phyloP scores from a whole-genome alignment of 2,329 filamentous ascomycete genomes.

The Ascochyta fabae region DNA sequence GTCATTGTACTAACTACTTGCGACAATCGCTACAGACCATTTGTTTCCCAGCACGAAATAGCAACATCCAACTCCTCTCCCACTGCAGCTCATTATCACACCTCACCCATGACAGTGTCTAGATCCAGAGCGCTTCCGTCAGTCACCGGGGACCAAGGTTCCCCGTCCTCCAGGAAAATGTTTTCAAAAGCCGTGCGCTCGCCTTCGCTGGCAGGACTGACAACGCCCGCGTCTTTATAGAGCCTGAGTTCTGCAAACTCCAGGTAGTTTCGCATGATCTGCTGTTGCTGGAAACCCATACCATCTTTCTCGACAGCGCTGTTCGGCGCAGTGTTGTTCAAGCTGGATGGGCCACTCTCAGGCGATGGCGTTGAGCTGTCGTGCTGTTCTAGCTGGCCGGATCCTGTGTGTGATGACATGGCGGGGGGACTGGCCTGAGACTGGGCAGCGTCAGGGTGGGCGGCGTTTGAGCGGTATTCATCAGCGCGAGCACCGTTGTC shows the following conservation, averaged over 20 bases:
- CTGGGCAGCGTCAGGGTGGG: no score
- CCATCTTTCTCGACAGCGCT: not conserved
- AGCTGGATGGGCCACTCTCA: no score
- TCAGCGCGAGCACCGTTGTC: not conserved
- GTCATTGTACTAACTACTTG: no score
- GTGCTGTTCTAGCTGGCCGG: not conserved
- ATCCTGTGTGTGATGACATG: not conserved
- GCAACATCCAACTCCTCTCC: not conserved
- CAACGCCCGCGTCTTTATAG: conserved; percentile 13
- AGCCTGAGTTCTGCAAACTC: conserved; percentile 17
- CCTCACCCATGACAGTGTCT: not conserved
- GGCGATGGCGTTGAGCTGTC: not conserved
- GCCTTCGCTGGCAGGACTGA: conserved; percentile 16
- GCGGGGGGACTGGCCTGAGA: not conserved
- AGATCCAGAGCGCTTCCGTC: not conserved
- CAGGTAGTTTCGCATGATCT: conserved; percentile 24
- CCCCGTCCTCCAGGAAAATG: conserved; percentile 25
- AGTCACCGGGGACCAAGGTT: conserved; percentile 3
- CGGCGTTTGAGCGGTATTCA: not conserved
- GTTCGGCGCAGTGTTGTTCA: not conserved
- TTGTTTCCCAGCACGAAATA: not conserved
- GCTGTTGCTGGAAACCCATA: not conserved
- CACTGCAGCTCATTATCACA: not conserved
- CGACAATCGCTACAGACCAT: not conserved
- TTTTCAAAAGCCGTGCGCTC: conserved; percentile 25